These are phyloP conservation scores for Obelidium mucronatum DNA, from an alignment of 192 early-diverging fungal species.

Conservation along the genomic window DNA sequence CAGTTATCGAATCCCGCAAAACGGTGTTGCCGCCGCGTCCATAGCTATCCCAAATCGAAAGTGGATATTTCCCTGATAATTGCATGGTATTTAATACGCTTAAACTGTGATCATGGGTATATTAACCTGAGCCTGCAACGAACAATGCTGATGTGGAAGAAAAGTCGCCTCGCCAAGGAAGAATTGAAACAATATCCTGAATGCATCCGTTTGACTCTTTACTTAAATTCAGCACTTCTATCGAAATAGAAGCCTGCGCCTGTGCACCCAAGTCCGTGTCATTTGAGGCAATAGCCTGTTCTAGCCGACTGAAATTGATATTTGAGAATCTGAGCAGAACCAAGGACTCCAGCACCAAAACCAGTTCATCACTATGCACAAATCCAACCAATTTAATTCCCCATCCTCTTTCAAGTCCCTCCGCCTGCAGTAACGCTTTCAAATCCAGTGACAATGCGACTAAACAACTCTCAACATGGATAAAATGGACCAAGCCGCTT, in stretches of 20 bases:
- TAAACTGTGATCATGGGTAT: no score
- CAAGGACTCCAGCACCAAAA: slow-evolving; percentile 39
- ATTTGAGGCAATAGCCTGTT: slow-evolving; percentile 16
- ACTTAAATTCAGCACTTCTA: slow-evolving; percentile 32
- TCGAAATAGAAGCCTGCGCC: slow-evolving; percentile 30
- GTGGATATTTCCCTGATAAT: slow-evolving; percentile 31
- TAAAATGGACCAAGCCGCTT: slow-evolving; percentile 39
- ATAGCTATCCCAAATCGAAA: slow-evolving; percentile 38
- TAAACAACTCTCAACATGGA: slow-evolving; percentile 34
- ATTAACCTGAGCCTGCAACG: slow-evolving; percentile 34
- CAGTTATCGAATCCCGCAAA: slow-evolving; percentile 22
- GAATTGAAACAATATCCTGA: slow-evolving; percentile 9
- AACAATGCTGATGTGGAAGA: not conserved
- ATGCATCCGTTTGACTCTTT: slow-evolving; percentile 7
- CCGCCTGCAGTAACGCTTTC: not conserved
- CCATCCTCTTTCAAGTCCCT: not conserved
- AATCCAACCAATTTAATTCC: not conserved
- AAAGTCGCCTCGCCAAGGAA: slow-evolving; percentile 6
- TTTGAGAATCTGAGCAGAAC: slow-evolving; percentile 39
- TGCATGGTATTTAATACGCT: not conserved
- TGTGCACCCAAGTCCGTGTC: slow-evolving; percentile 1
- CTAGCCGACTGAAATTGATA: slow-evolving; percentile 35
- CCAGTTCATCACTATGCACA: slow-evolving; percentile 33
- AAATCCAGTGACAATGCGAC: not conserved
- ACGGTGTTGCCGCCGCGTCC: slow-evolving; percentile 8